Conservation (phyloP, 2,329 filamentous ascomycete genomes). For the Microcyclospora pomicola region DNA sequence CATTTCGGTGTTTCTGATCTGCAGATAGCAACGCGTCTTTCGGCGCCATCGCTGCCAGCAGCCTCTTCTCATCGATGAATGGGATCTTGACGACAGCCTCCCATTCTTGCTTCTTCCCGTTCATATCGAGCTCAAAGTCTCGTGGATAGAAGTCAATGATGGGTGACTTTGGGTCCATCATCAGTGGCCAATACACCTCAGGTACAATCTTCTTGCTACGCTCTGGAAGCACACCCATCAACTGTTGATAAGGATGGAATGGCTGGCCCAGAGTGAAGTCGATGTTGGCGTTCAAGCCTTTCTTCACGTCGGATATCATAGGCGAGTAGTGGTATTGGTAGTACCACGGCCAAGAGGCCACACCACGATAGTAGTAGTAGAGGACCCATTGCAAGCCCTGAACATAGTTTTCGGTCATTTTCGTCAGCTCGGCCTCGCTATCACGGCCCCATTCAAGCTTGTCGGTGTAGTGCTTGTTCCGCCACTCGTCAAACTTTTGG, state of each 20-base stretch:
- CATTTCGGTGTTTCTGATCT: slow-evolving; percentile 70
- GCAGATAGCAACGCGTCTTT: slow-evolving; percentile 65
- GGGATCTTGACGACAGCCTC: slow-evolving; percentile 98
- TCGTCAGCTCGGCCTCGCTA: slow-evolving; percentile 64
- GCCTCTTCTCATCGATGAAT: slow-evolving; percentile 84
- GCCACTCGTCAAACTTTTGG: slow-evolving; percentile 82
- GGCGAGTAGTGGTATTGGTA: slow-evolving; percentile 95
- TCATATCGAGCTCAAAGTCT: slow-evolving; percentile 97
- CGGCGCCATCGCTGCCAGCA: slow-evolving; percentile 73
- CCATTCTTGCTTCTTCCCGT: slow-evolving; percentile 99
- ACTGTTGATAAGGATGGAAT: slow-evolving; percentile 86
- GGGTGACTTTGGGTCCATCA: slow-evolving; percentile 79
- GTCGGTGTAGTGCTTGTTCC: slow-evolving; percentile 77
- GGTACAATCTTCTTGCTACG: slow-evolving; percentile 96
- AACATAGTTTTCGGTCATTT: slow-evolving; percentile 88
- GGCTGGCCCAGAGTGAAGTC: slow-evolving; percentile 90
- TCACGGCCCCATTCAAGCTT: slow-evolving; percentile 86
- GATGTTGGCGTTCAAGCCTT: slow-evolving; percentile 72
- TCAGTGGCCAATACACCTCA: slow-evolving; percentile 70
- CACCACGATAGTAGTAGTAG: slow-evolving; percentile 94
- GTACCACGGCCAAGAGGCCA: slow-evolving; percentile 98
- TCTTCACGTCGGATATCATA: slow-evolving; percentile 90
- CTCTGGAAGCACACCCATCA: slow-evolving; percentile 96
- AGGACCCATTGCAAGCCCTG: slow-evolving; percentile 96
- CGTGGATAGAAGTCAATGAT: slow-evolving; percentile 97